Evolutionary conservation across 495 filamentous ascomycete genomes (phyloP).

Genomic region (Chaetomium fimeti): DNA sequence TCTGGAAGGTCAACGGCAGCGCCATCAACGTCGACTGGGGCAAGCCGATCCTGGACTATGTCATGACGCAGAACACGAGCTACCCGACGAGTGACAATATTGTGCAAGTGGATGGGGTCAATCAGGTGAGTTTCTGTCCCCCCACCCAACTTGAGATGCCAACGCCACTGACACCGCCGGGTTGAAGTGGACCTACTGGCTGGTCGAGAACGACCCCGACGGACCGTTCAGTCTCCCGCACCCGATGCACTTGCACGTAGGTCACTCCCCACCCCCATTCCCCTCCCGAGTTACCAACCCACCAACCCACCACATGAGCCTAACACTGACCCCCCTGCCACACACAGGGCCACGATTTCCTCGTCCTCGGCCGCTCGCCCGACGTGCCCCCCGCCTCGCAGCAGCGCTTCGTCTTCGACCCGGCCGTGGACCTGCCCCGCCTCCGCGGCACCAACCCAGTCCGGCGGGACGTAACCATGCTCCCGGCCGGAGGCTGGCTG

Average conservation of each 20-base stretch:
- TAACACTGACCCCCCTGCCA: not conserved
- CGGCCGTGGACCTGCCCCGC: slow-evolving; percentile 23
- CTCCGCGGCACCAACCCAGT: slow-evolving; percentile 54
- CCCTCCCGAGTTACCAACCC: not conserved
- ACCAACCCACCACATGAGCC: not conserved
- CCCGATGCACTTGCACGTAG: slow-evolving; percentile 46
- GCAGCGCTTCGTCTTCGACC: slow-evolving; percentile 38
- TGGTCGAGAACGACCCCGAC: slow-evolving; percentile 54
- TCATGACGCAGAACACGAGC: slow-evolving; percentile 39
- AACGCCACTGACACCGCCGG: not conserved
- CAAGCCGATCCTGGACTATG: slow-evolving; percentile 41
- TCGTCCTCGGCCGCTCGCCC: slow-evolving; percentile 48
- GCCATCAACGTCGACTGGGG: slow-evolving; percentile 46
- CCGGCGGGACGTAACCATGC: slow-evolving; percentile 60
- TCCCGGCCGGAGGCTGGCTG: slow-evolving; percentile 46
- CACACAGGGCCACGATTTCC: slow-evolving; percentile 59
- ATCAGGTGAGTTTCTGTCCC: slow-evolving; percentile 25
- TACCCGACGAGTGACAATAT: slow-evolving; percentile 43
- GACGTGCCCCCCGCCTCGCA: slow-evolving; percentile 22
- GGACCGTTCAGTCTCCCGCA: slow-evolving; percentile 38
- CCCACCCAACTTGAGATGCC: not conserved
- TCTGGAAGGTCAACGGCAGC: slow-evolving; percentile 45
- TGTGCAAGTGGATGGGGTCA: slow-evolving; percentile 33
- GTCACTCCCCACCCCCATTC: not conserved
- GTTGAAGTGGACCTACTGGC: slow-evolving; percentile 49